Conservation (phyloP, 73 alveolate genomes). For the Paramecium tetraurelia region DNA sequence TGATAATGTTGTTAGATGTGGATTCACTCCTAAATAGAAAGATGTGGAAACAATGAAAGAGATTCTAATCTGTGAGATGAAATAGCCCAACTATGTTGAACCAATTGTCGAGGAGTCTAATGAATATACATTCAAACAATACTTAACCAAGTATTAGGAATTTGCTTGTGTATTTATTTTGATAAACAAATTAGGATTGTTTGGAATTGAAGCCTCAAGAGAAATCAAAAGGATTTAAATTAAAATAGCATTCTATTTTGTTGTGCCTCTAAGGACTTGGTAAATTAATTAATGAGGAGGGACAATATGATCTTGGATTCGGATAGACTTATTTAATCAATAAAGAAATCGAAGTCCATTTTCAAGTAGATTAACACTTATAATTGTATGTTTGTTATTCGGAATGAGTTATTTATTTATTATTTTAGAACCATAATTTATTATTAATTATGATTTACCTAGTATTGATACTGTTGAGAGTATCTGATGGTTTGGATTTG, state of each 20-base stretch:
- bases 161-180: not conserved
- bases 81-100: not conserved
- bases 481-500: not conserved
- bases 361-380: not conserved
- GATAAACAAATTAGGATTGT: not conserved
- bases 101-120: not conserved
- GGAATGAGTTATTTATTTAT: not conserved
- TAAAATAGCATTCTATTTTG: not conserved
- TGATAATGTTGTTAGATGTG: constrained; percentile 99
- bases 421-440: not conserved
- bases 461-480: not conserved
- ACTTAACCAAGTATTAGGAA: not conserved
- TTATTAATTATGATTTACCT: not conserved
- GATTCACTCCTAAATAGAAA: constrained; percentile 95
- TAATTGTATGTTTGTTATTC: not conserved
- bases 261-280: not conserved
- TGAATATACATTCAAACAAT: not conserved
- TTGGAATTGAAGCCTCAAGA: not conserved
- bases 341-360: not conserved
- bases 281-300: not conserved
- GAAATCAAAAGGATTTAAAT: not conserved
- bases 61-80: constrained; percentile 51
- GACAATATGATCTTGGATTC: not conserved
- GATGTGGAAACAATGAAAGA: constrained; percentile 79
- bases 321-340: not conserved